A percentile compares a stretch with the other conserved stretches of the same genome.
Conservation (phyloP, 139 green algal species). For the Ettlia oleoabundans region DNA sequence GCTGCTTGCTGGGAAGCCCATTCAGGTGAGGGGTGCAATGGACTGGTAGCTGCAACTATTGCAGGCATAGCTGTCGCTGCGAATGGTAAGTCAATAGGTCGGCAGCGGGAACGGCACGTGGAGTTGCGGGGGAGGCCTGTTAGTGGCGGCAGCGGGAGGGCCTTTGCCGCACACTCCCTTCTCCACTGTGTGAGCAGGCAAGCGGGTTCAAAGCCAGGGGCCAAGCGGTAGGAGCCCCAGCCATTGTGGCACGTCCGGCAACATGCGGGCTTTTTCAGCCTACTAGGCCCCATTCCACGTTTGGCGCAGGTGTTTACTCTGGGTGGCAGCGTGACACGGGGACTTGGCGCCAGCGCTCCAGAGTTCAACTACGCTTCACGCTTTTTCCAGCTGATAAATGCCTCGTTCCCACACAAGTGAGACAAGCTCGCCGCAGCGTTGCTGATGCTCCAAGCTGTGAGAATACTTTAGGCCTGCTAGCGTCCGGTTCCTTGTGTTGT, state of each 20-base stretch:
- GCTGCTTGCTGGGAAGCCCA: slow-evolving; percentile 23
- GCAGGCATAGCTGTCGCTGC: no score
- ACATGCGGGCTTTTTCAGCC: neutral
- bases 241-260: neutral
- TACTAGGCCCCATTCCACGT: neutral
- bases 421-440: neutral
- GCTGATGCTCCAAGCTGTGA: neutral
- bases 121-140: no score
- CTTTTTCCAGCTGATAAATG: slow-evolving; percentile 27
- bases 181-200: no score
- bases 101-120: no score
- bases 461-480: neutral
- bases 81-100: no score
- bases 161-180: no score
- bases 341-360: slow-evolving; percentile 13
- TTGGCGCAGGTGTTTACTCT: slow-evolving; percentile 27
- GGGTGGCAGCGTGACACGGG: slow-evolving; percentile 31
- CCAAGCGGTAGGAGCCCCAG: neutral
- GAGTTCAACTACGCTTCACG: slow-evolving; percentile 25
- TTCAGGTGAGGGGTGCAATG: slow-evolving; percentile 18
- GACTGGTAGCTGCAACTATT: neutral
- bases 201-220: no score
- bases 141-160: no score
- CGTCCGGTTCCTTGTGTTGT: no score
- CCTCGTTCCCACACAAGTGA: slow-evolving; percentile 26